These are phyloP conservation scores for Coemansia umbellata DNA, from an alignment of 192 early-diverging fungal genomes.

Conservation along the genomic window DNA sequence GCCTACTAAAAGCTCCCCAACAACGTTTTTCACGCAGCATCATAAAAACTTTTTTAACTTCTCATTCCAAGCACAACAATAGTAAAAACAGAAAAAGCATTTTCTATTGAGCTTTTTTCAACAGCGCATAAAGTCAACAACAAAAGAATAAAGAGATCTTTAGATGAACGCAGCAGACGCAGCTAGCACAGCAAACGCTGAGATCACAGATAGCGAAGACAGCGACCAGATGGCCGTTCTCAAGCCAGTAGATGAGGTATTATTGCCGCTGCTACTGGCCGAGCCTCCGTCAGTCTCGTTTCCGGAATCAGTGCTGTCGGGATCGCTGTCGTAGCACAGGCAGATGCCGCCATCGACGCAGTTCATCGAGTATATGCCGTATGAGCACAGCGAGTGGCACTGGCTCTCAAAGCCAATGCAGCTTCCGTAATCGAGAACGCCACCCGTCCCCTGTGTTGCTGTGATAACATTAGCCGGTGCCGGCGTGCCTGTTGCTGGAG, in stretches of 20 bases:
- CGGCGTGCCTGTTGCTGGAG: conserved; percentile 2
- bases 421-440: conserved; percentile 32
- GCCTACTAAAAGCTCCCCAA: no score
- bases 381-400: conserved; percentile 36
- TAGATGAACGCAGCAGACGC: conserved; percentile 22
- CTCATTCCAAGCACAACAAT: no score
- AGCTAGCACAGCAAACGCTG: conserved; percentile 21
- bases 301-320: conserved; percentile 5
- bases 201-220: conserved; percentile 12
- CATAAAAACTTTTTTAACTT: no score
- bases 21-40: no score
- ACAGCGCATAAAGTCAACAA: conserved; percentile 1
- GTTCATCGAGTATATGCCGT: conserved; percentile 41
- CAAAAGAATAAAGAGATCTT: not conserved
- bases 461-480: conserved; percentile 32
- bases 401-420: conserved; percentile 44
- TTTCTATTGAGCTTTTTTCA: no score
- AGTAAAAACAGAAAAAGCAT: no score
- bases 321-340: conserved; percentile 32
- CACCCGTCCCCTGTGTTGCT: conserved; percentile 36
- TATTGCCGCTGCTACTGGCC: not conserved
- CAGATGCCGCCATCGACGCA: conserved; percentile 40
- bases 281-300: not conserved
- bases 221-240: not conserved
- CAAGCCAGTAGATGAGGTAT: conserved; percentile 1